These are phyloP conservation scores for Pinus taeda DNA, from an alignment of 75 land plant species.

Conservation along the genomic window DNA sequence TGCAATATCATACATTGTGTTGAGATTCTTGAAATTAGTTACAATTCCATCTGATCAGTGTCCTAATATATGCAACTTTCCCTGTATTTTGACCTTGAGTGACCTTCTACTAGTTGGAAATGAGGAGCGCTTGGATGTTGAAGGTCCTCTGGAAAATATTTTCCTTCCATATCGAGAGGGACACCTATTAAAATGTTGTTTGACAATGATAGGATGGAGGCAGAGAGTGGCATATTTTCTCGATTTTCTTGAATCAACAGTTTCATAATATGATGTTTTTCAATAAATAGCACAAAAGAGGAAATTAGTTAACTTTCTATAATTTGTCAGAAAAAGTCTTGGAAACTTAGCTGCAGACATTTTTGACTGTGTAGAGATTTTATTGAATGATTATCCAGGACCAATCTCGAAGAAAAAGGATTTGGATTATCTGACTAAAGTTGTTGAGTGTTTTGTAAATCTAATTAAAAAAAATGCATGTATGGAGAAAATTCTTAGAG, in stretches of 20 bases:
- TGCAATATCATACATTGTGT: too few species aligned
- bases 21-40: too few species aligned
- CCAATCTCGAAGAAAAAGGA: background rate
- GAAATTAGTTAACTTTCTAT: background rate
- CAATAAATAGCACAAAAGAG: slow-evolving; percentile 13
- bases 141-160: too few species aligned
- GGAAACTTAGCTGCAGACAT: background rate
- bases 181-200: slow-evolving; percentile 32
- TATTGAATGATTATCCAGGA: background rate
- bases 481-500: background rate
- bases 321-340: background rate
- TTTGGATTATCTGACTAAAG: background rate
- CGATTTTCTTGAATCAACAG: slow-evolving; percentile 35
- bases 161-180: slow-evolving; percentile 56
- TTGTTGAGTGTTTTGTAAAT: background rate
- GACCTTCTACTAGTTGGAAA: too few species aligned
- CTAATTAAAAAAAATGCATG: background rate
- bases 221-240: slow-evolving; percentile 24
- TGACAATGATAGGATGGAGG: slow-evolving; percentile 43
- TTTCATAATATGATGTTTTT: slow-evolving; percentile 18
- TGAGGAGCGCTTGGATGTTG: too few species aligned
- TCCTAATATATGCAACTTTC: too few species aligned
- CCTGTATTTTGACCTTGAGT: too few species aligned
- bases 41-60: too few species aligned
- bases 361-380: background rate